Conservation (phyloP, 257 asterid species). For the Lycium ferocissimum region DNA sequence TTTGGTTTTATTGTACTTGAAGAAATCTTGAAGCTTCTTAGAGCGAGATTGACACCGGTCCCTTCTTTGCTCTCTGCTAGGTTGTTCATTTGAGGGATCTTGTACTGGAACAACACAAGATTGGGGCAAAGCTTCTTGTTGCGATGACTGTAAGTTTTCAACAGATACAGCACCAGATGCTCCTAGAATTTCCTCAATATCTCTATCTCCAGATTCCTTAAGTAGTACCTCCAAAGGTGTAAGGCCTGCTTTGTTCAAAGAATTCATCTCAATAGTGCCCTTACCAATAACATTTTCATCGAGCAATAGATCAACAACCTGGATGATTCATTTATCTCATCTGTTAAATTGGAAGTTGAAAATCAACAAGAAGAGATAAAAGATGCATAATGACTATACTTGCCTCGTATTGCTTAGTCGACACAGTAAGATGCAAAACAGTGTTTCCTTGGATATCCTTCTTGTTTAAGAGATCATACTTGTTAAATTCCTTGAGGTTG, state of each 20-base stretch:
- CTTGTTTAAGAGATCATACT: constrained; percentile 38
- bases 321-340: neutral
- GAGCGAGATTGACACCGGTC: neutral
- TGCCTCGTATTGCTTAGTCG: constrained; percentile 57
- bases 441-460: constrained; percentile 38
- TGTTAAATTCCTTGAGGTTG: constrained; percentile 33
- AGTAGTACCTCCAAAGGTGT: constrained; percentile 50
- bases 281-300: constrained; percentile 36
- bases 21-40: constrained; percentile 33
- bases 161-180: constrained; percentile 30
- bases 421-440: constrained; percentile 45
- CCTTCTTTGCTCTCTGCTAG: constrained; percentile 7
- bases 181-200: constrained; percentile 35
- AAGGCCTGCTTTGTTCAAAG: constrained; percentile 42
- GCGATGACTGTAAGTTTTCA: neutral
- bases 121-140: neutral
- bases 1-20: constrained; percentile 38
- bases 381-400: neutral
- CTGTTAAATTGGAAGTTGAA: neutral
- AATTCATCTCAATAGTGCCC: constrained; percentile 49
- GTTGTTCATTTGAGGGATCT: neutral
- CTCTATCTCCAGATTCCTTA: constrained; percentile 30
- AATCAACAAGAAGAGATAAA: neutral
- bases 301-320: constrained; percentile 52
- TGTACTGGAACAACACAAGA: constrained; percentile 17